A percentile compares a stretch with the other conserved stretches of the same genome.
Evolutionary conservation across 805 yeast species (phyloP).

Genomic region (Komagataella populi): DNA sequence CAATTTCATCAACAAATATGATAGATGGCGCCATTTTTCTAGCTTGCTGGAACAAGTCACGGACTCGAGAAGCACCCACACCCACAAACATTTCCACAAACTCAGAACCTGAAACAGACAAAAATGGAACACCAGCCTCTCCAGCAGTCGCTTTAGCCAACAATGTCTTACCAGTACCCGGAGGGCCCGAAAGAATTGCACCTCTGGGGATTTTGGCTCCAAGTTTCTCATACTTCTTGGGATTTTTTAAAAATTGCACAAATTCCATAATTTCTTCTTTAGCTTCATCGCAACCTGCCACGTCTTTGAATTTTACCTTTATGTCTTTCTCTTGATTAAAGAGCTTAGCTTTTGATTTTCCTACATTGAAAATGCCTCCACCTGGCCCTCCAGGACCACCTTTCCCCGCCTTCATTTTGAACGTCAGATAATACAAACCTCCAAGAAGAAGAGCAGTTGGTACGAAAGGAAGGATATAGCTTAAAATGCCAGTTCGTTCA

Average conservation of each 20-base stretch:
- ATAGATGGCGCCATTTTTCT: conserved; percentile 84
- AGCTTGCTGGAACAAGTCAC: conserved; percentile 84
- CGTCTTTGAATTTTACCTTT: conserved; percentile 73
- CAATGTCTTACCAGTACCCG: conserved; percentile 93
- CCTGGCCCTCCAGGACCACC: conserved; percentile 31
- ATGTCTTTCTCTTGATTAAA: conserved; percentile 79
- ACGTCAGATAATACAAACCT: conserved; percentile 56
- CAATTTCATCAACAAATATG: conserved; percentile 88
- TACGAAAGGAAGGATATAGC: conserved; percentile 52
- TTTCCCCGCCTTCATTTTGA: conserved; percentile 37
- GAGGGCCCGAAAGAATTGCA: conserved; percentile 88
- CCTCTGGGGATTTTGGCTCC: conserved; percentile 96
- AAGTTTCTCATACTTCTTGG: conserved; percentile 67
- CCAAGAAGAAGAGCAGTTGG: conserved; percentile 78
- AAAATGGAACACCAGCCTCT: conserved; percentile 90
- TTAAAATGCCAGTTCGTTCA: conserved; percentile 52
- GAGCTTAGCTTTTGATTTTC: conserved; percentile 66
- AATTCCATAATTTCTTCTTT: conserved; percentile 94
- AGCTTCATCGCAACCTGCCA: conserved; percentile 92
- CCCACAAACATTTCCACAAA: conserved; percentile 97
- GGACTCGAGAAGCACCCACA: conserved; percentile 90
- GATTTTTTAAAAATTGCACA: conserved; percentile 78
- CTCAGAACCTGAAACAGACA: conserved; percentile 86
- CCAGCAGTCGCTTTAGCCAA: conserved; percentile 95
- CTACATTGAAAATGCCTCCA: conserved; percentile 63